These are phyloP conservation scores for Cichorium intybus DNA, from an alignment of 140 eudicot species.

Conservation along the genomic window DNA sequence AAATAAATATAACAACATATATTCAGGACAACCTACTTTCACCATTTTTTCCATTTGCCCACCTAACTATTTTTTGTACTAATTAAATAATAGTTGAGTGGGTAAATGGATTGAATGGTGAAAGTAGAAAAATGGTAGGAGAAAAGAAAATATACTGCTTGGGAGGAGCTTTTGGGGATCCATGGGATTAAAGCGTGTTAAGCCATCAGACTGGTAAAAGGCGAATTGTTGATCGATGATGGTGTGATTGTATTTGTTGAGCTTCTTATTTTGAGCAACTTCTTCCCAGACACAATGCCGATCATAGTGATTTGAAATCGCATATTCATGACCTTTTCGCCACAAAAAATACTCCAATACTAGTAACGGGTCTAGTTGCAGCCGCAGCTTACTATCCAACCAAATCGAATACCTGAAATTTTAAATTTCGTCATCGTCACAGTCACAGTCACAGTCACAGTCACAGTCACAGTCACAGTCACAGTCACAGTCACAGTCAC, in stretches of 20 bases:
- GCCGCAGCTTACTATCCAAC: constrained; percentile 97
- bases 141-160: constrained; percentile 60
- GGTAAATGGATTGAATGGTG: no score
- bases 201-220: constrained; percentile 92
- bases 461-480: no score
- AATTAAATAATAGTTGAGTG: no score
- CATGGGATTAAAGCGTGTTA: constrained; percentile 69
- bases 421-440: no score
- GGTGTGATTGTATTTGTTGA: constrained; percentile 90
- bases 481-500: no score
- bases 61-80: no score
- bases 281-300: constrained; percentile 99
- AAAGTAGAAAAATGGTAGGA: no score
- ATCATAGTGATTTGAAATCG: constrained; percentile 94
- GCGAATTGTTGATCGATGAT: constrained; percentile 82
- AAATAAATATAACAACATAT: constrained; percentile 6
- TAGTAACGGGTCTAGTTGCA: constrained; percentile 87
- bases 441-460: no score
- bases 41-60: no score
- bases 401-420: constrained; percentile 85
- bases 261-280: constrained; percentile 95
- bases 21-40: background rate
- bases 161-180: constrained; percentile 86
- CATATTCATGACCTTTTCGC: constrained; percentile 90
- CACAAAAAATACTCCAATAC: constrained; percentile 86